These are phyloP conservation scores for Capillidium heterosporum DNA, from an alignment of 371 early-diverging fungal species.

Conservation along the genomic window DNA sequence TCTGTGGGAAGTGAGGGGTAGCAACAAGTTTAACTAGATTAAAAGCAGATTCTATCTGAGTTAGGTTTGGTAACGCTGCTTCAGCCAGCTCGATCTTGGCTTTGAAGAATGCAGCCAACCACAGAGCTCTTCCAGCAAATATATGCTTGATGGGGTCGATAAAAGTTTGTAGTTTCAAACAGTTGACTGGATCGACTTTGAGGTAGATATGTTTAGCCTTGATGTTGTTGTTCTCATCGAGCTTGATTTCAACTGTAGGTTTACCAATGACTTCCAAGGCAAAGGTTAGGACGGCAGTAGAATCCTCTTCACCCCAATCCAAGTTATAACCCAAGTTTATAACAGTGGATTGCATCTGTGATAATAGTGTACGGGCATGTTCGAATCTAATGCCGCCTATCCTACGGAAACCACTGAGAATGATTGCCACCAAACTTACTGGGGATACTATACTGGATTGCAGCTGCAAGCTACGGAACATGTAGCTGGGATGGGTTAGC, in stretches of 20 bases:
- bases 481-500: not conserved
- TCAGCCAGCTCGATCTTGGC: not conserved
- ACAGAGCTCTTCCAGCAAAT: too few relatives aligned
- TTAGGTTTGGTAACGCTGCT: not conserved
- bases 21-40: not conserved
- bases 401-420: not conserved
- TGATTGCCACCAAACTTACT: not conserved
- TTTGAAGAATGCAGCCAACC: not conserved
- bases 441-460: slow-evolving; percentile 1
- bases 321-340: not conserved
- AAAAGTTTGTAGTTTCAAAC: too few relatives aligned
- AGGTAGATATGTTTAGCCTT: too few relatives aligned
- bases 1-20: not conserved
- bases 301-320: not conserved
- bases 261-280: not conserved
- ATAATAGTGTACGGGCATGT: not conserved
- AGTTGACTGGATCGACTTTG: too few relatives aligned
- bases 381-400: not conserved
- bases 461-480: not conserved
- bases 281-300: not conserved
- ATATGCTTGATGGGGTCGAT: too few relatives aligned
- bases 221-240: not conserved
- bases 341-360: not conserved
- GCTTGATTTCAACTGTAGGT: not conserved
- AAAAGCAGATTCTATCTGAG: not conserved